phyloP scores from a whole-genome alignment of 306 rosid species.

The Vigna nakashimae region DNA sequence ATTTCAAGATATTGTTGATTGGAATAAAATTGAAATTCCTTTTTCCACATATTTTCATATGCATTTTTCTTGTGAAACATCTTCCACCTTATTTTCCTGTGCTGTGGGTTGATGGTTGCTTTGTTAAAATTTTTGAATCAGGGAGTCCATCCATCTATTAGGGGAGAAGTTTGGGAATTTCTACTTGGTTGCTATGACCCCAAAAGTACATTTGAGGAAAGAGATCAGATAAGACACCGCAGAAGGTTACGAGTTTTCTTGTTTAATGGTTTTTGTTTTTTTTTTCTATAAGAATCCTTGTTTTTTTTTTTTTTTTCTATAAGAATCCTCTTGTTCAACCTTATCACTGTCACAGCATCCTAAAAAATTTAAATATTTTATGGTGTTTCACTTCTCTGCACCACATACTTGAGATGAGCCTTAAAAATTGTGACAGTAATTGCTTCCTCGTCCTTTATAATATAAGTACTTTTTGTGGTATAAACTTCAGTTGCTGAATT shows the following conservation, averaged over 20 bases:
- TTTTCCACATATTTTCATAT: conserved; percentile 1
- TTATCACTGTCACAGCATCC: conserved; percentile 30
- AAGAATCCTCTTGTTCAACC: neutral
- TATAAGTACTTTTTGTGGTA: neutral
- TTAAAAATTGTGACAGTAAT: conserved; percentile 23
- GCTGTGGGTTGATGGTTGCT: conserved; percentile 18
- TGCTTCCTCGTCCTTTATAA: conserved; percentile 22
- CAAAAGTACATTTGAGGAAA: conserved; percentile 85
- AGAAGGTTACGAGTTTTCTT: conserved; percentile 66
- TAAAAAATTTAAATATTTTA: neutral
- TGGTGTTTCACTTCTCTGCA: conserved; percentile 19
- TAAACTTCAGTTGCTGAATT: neutral
- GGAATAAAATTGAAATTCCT: neutral
- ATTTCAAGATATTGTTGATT: conserved; percentile 5
- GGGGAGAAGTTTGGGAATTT: conserved; percentile 99
- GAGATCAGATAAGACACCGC: conserved; percentile 73
- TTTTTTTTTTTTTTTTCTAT: neutral
- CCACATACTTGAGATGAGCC: conserved; percentile 12
- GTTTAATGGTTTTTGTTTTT: conserved; percentile 1
- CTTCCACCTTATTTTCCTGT: neutral
- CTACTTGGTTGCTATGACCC: conserved; percentile 95
- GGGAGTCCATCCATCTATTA: conserved; percentile 97
- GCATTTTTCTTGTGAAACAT: neutral
- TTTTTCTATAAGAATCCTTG: neutral
- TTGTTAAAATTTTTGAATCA: conserved; percentile 45